Conservation (phyloP, 768 basidiomycete species). For the Boletellus emodensis region DNA sequence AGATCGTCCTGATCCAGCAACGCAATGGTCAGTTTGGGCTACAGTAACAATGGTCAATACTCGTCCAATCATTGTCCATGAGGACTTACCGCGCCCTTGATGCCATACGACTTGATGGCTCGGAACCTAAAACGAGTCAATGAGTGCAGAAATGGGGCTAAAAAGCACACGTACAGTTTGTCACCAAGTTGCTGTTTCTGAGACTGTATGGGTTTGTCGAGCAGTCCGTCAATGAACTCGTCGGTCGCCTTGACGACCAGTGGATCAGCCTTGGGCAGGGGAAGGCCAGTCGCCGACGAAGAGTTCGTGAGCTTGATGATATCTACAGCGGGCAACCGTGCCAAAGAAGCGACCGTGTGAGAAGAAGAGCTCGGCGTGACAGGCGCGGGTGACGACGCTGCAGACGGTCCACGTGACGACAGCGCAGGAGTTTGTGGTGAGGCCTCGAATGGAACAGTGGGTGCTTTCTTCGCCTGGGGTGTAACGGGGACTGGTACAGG, state of each 20-base stretch:
- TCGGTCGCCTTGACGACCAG: conserved; percentile 66
- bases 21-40: conserved; percentile 83
- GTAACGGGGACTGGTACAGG: conserved; percentile 45
- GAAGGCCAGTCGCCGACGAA: conserved; percentile 44
- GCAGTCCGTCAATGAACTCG: conserved; percentile 61
- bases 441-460: conserved; percentile 35
- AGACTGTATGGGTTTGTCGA: conserved; percentile 48
- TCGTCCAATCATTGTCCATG: not conserved
- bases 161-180: conserved; percentile 53
- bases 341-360: conserved; percentile 68
- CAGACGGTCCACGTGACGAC: conserved; percentile 70
- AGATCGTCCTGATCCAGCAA: conserved; percentile 85
- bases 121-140: conserved; percentile 42
- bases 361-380: conserved; percentile 47
- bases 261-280: conserved; percentile 67
- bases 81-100: conserved; percentile 69
- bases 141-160: conserved; percentile 15
- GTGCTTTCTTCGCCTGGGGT: conserved; percentile 59
- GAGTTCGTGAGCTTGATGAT: conserved; percentile 64
- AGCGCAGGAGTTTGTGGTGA: conserved; percentile 76
- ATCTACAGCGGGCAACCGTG: conserved; percentile 69
- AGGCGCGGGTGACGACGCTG: conserved; percentile 66
- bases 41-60: conserved; percentile 7
- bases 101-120: conserved; percentile 68
- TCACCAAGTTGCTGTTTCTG: conserved; percentile 83